Base-by-base conservation (phyloP, 2,329 filamentous ascomycete species). In the Pseudophaeomoniella oleicola region DNA sequence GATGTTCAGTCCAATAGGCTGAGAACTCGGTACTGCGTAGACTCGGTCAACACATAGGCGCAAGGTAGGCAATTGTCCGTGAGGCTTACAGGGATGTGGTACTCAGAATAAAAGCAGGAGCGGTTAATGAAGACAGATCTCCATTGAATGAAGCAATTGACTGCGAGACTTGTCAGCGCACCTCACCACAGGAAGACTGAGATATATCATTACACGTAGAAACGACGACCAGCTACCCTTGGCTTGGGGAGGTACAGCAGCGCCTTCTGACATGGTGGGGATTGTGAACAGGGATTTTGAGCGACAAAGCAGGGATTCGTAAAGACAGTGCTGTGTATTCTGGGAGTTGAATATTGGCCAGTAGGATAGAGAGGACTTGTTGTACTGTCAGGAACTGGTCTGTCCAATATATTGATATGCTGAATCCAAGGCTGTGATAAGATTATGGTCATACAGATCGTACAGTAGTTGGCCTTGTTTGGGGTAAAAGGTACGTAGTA, bases 101-200 rank as follows among this genome's bases (percentile, higher is more conserved):
- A 19, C 81, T 85, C 37, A 88, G 74, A 49, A 88, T 86, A 51
- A 87, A 88, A 16, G 82, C 81, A 37, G 82, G 82, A 29, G 82
- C 82, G 18, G 82, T 87, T 50, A 88, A 62, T 40, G 81, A 85
- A 19, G 81, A 79, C 39, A 88, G 71, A 57, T 88, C 82, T 50
- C 82, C 82, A 54, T 81, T 84, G 66, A 87, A 88, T 2, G 79
- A 84, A 38, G 81, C 79, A 53, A 88, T 82, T 30, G 81, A 85
- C 52, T 66, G 35, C 12, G 33, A 5, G 16, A 35, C 38, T 44
- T 36, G 41, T 37, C 39, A 22, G 15, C 11, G 27, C 19, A 17
- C 22, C 14, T 33, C 16, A n/a, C 16, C 22, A 18, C 22, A 11
- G n/a, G 14, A 17, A 15, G 16, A 16, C 30, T 37, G 18, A 29